Conservation (phyloP, 352 stramenopile species). For the Vaucheria bursata region DNA sequence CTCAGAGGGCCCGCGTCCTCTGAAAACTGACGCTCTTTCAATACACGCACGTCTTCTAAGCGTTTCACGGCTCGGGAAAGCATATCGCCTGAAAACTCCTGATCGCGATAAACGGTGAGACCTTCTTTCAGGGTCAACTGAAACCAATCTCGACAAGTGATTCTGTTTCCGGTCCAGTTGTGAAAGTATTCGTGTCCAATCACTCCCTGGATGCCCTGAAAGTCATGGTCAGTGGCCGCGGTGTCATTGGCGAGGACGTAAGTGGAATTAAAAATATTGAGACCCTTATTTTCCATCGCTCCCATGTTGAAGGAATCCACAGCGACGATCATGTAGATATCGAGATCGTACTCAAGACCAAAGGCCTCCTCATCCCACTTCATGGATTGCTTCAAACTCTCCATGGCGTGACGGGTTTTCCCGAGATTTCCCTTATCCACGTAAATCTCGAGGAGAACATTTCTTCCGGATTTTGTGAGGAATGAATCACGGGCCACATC, state of each 20-base stretch:
- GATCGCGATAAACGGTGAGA: not conserved
- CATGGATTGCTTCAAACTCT: slow-evolving; percentile 63
- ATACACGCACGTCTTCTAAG: too few species aligned
- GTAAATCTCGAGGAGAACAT: slow-evolving; percentile 56
- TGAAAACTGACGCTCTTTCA: not conserved
- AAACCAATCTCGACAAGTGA: slow-evolving; percentile 71
- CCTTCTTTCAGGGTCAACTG: not conserved
- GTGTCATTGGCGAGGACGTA: slow-evolving; percentile 64
- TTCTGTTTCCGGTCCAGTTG: slow-evolving; percentile 58
- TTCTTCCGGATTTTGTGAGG: slow-evolving; percentile 53
- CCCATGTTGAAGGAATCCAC: slow-evolving; percentile 72
- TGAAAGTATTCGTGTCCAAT: slow-evolving; percentile 69
- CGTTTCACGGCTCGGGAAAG: too few species aligned
- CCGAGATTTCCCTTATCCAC: slow-evolving; percentile 59
- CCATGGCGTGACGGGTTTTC: slow-evolving; percentile 62
- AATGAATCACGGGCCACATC: too few species aligned
- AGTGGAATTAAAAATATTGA: slow-evolving; percentile 74
- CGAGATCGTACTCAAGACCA: slow-evolving; percentile 71
- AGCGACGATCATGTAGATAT: slow-evolving; percentile 72
- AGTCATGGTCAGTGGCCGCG: slow-evolving; percentile 66
- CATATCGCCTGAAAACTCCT: not conserved
- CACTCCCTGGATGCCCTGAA: slow-evolving; percentile 62
- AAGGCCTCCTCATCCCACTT: slow-evolving; percentile 74
- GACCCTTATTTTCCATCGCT: slow-evolving; percentile 60
- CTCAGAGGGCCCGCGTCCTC: too few species aligned